Conservation (phyloP, 345 rosid species). For the Citrus sp. region DNA sequence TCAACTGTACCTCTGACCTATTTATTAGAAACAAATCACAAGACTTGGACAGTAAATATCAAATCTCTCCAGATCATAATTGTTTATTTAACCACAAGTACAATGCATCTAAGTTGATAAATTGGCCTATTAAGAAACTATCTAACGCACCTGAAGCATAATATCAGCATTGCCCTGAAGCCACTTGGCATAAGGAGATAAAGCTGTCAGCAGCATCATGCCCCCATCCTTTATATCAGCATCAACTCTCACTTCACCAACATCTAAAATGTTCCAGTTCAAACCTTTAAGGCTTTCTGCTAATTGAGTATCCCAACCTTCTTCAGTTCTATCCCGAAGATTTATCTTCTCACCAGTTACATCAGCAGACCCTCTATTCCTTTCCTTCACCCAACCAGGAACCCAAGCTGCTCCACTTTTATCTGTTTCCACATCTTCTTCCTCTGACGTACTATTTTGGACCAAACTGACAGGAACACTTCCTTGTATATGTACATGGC, state of each 20-base stretch:
- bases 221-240: slow-evolving; percentile 98
- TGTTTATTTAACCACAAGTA: not conserved
- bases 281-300: slow-evolving; percentile 88
- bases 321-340: slow-evolving; percentile 76
- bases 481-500: slow-evolving; percentile 97
- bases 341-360: slow-evolving; percentile 53
- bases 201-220: slow-evolving; percentile 90
- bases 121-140: not conserved
- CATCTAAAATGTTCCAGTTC: slow-evolving; percentile 88
- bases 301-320: slow-evolving; percentile 78
- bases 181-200: slow-evolving; percentile 91
- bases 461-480: slow-evolving; percentile 83
- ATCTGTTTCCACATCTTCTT: slow-evolving; percentile 60
- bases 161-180: slow-evolving; percentile 93
- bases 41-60: not conserved
- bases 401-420: slow-evolving; percentile 47
- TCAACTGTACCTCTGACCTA: slow-evolving; percentile 98
- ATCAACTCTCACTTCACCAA: slow-evolving; percentile 90
- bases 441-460: slow-evolving; percentile 54
- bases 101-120: not conserved
- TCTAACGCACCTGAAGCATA: slow-evolving; percentile 67
- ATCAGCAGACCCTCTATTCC: slow-evolving; percentile 45
- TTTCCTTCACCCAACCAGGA: slow-evolving; percentile 79
- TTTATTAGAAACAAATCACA: slow-evolving; percentile 22
- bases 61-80: not conserved